These are phyloP conservation scores for Fusarium armeniacum DNA, from an alignment of 2,329 filamentous ascomycete species.

Conservation along the genomic window DNA sequence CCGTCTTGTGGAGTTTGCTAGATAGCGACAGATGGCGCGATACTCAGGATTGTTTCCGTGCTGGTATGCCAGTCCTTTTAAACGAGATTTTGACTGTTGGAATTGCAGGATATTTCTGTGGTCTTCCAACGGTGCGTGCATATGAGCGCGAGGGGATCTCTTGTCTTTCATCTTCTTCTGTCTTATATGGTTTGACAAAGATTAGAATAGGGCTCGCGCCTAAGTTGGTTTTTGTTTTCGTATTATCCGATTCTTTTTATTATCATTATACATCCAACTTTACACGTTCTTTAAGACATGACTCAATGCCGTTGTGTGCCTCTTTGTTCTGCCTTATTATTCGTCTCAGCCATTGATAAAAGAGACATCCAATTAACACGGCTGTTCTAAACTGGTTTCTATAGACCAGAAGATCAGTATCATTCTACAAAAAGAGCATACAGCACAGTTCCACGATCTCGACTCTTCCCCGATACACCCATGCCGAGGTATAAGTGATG, in stretches of 20 bases:
- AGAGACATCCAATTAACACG: not conserved
- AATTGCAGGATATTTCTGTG: not conserved
- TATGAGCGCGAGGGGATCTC: constrained; percentile 1
- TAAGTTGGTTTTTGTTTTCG: not conserved
- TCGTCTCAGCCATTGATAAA: not conserved
- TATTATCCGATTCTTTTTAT: not conserved
- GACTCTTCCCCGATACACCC: not conserved
- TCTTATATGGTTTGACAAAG: constrained; percentile 1
- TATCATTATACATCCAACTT: constrained; percentile 15
- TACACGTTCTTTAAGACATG: constrained; percentile 8
- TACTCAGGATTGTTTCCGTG: no score
- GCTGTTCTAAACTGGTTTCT: not conserved
- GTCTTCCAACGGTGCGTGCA: not conserved
- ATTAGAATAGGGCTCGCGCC: constrained; percentile 25
- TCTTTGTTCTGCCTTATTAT: not conserved
- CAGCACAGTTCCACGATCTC: not conserved
- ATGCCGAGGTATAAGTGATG: constrained; percentile 30
- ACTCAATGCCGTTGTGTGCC: not conserved
- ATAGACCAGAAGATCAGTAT: not conserved
- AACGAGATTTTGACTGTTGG: not conserved
- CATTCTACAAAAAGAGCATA: fast-evolving
- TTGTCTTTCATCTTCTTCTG: not conserved
- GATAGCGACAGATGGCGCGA: fast-evolving
- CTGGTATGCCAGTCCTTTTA: not conserved
- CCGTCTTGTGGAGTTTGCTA: constrained; percentile 36